Evolutionary conservation across 257 asterid species (phyloP).

Genomic region (Fraxinus excelsior): DNA sequence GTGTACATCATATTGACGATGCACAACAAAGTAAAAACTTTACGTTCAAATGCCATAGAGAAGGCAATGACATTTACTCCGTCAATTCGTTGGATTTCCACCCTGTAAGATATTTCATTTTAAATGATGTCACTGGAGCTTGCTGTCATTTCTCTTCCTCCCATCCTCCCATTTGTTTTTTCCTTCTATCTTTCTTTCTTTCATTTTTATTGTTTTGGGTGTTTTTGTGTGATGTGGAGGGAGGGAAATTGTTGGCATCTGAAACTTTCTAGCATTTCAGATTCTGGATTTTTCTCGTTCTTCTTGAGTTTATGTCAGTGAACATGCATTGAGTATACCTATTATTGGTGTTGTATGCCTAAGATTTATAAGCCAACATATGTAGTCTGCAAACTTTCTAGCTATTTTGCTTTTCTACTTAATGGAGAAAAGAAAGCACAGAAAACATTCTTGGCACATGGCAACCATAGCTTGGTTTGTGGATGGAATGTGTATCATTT

Average conservation of each 20-base stretch:
- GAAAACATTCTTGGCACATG: not conserved
- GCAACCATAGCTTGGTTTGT: not conserved
- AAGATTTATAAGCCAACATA: not conserved
- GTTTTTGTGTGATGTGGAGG: not conserved
- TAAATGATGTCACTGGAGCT: conserved; percentile 5
- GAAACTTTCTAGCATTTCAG: not conserved
- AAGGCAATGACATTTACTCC: conserved; percentile 76
- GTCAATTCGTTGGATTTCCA: conserved; percentile 93
- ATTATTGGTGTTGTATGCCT: not conserved
- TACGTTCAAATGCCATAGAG: conserved; percentile 99
- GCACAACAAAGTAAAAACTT: conserved; percentile 77
- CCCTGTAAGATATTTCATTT: conserved; percentile 67
- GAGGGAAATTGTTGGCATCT: not conserved
- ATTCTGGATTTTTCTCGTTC: not conserved
- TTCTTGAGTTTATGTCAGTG: conserved; percentile 1
- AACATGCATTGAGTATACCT: not conserved
- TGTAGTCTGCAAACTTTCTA: not conserved
- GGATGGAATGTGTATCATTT: conserved; percentile 11
- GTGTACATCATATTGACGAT: conserved; percentile 94
- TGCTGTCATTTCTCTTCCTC: not conserved
- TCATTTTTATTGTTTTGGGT: not conserved
- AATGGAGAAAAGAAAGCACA: not conserved
- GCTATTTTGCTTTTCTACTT: not conserved
- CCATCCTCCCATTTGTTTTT: not conserved
- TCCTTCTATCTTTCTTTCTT: not conserved